Evolutionary conservation across 73 alveolate genomes (phyloP), one percentile per base, ranked within the genome.

Genomic region (Paramecium bursaria): DNA sequence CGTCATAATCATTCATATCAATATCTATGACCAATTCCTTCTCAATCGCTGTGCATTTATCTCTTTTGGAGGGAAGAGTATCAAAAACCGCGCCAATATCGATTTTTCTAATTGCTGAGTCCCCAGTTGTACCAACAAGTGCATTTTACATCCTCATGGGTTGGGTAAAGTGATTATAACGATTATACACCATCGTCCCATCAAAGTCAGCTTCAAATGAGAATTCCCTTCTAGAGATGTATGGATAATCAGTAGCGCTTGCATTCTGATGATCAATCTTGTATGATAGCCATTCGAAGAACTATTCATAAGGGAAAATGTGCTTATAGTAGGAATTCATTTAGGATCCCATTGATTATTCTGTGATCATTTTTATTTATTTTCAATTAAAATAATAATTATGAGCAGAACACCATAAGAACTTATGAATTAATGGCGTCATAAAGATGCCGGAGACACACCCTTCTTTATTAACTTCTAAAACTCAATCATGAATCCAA

Each of bases 81-180:
- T 96, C 93, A 85, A 87, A 96, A 51, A 96, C 95, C 29, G 99
- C 99, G 0, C 99, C 99, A 49, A 96, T 96, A 91, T 96, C 99
- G 50, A 95, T 92, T 87, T 95, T 96, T 76, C 85, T 88, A 0
- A 98, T 97, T 22, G 77, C 67, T 46, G 53, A 67, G 9, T n/a
- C n/a, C n/a, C n/a, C n/a, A n/a, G 44, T 77, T 91, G 27, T 86
- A 82, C 26, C 80, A 85, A 15, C 93, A 88, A 46, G 91, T 73
- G 4, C 87, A 88, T 50, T 88, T 93, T 46, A 94, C 86, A 25
- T 96, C 98, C 25, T 53, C 86, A 4, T 92, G 86, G 50, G 77
- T 80, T 60, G 87, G 90, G 85, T 87, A 95, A 61, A 96, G 86
- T 48, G 74, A 89, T 85, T 94, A 96, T 51, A 98, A 75, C 87